Conservation (phyloP, 441 rosid genomes). For the Populus trichocarpa region DNA sequence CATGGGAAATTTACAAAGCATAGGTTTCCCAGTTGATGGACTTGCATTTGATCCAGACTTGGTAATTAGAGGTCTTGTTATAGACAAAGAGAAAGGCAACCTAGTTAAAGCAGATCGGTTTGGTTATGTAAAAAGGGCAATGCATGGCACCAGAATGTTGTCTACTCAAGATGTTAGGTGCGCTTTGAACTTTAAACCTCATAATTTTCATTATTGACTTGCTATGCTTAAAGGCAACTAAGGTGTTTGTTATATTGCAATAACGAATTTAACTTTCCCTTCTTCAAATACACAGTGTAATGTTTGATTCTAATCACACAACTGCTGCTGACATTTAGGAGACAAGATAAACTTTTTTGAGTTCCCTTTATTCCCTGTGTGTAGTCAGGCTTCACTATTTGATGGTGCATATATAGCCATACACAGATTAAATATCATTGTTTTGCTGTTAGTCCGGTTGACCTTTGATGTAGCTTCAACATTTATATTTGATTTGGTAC, state of each 20-base stretch:
- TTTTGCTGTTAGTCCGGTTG: background rate
- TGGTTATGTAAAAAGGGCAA: conserved; percentile 90
- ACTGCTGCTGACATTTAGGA: background rate
- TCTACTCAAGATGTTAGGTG: conserved; percentile 85
- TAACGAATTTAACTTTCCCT: background rate
- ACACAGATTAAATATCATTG: background rate
- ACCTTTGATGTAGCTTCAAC: conserved; percentile 6
- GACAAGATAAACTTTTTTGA: background rate
- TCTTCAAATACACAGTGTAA: background rate
- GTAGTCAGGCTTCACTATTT: background rate
- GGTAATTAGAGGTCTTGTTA: conserved; percentile 96
- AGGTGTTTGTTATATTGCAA: background rate
- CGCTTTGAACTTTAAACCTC: conserved; percentile 7
- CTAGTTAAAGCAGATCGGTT: conserved; percentile 96
- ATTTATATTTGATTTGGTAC: conserved; percentile 7
- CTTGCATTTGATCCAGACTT: conserved; percentile 88
- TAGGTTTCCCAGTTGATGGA: conserved; percentile 95
- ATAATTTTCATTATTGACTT: conserved; percentile 3
- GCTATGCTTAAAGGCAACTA: conserved; percentile 3
- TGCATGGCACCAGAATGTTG: conserved; percentile 92
- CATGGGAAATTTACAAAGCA: conserved; percentile 71
- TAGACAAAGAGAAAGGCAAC: conserved; percentile 93
- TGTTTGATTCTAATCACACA: background rate
- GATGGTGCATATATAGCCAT: background rate
- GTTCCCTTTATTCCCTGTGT: background rate